phyloP scores from a whole-genome alignment of 768 basidiomycete genomes.

The Termitomyces sp. region DNA sequence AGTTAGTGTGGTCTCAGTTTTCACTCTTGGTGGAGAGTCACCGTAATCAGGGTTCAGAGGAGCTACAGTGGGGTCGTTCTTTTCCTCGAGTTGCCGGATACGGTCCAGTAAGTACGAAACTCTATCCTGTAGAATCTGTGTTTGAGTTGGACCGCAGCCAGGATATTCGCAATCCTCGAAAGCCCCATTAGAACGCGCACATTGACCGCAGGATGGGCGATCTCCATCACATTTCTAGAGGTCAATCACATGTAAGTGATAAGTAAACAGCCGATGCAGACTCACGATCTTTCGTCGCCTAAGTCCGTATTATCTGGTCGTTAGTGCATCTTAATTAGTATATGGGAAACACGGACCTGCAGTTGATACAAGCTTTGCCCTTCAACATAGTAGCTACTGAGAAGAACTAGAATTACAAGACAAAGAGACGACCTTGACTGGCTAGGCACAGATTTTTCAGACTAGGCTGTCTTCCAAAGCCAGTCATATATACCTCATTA shows the following conservation, averaged over 20 bases:
- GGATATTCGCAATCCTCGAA: slow-evolving; percentile 55
- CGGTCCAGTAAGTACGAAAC: slow-evolving; percentile 37
- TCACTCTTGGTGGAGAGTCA: neutral
- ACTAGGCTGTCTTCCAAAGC: neutral
- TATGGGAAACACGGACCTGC: slow-evolving; percentile 31
- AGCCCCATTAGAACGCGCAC: slow-evolving; percentile 31
- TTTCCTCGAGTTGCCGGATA: slow-evolving; percentile 34
- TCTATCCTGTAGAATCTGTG: slow-evolving; percentile 41
- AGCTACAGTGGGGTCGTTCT: slow-evolving; percentile 9
- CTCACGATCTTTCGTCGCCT: slow-evolving; percentile 48
- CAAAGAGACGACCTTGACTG: neutral
- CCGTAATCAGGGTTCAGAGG: slow-evolving; percentile 10
- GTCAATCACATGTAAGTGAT: neutral
- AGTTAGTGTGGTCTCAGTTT: neutral
- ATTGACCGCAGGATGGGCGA: slow-evolving; percentile 47
- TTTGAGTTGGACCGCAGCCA: slow-evolving; percentile 34
- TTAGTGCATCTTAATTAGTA: neutral
- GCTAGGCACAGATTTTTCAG: slow-evolving; percentile 28
- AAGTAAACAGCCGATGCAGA: neutral
- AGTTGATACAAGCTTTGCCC: slow-evolving; percentile 47
- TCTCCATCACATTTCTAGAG: slow-evolving; percentile 49
- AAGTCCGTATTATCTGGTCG: neutral
- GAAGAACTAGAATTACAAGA: slow-evolving; percentile 53
- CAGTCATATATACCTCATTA: neutral
- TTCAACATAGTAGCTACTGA: slow-evolving; percentile 46